phyloP scores from a whole-genome alignment of 2,329 filamentous ascomycete species.

The Clarireedia sp. region DNA sequence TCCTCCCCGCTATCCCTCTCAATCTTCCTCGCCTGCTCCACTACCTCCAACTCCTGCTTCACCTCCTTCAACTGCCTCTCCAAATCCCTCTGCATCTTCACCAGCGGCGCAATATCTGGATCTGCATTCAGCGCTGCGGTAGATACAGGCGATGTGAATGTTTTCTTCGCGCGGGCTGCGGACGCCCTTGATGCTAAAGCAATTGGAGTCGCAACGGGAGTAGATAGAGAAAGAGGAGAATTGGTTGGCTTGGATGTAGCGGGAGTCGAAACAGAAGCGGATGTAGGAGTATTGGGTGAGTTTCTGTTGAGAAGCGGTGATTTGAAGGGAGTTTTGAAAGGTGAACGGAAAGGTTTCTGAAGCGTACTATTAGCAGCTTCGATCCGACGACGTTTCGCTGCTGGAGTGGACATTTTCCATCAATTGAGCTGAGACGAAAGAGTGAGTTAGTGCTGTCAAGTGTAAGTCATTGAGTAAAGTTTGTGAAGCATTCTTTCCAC shows the following conservation, averaged over 20 bases:
- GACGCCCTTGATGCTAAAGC: constrained; percentile 2
- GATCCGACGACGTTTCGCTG: constrained; percentile 56
- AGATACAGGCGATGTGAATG: constrained; percentile 28
- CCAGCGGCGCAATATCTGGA: constrained; percentile 26
- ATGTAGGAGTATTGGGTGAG: constrained; percentile 12
- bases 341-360: constrained; percentile 65
- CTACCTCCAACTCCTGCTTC: constrained; percentile 38
- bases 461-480: constrained; percentile 21
- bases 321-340: constrained; percentile 43
- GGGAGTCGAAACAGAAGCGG: background rate
- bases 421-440: background rate
- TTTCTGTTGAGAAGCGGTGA: constrained; percentile 15
- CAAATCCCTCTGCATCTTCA: constrained; percentile 29
- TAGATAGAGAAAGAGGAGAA: background rate
- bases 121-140: constrained; percentile 26
- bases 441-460: constrained; percentile 23
- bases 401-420: constrained; percentile 39
- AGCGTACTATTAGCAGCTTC: constrained; percentile 50
- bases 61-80: constrained; percentile 25
- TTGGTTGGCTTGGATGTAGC: background rate
- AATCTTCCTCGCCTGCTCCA: constrained; percentile 45
- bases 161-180: constrained; percentile 15
- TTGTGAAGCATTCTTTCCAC: constrained; percentile 13
- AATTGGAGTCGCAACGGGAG: background rate
- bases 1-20: constrained; percentile 34